phyloP scores from a whole-genome alignment of 78 protist species.

The Dictyostelium firmibasis region DNA sequence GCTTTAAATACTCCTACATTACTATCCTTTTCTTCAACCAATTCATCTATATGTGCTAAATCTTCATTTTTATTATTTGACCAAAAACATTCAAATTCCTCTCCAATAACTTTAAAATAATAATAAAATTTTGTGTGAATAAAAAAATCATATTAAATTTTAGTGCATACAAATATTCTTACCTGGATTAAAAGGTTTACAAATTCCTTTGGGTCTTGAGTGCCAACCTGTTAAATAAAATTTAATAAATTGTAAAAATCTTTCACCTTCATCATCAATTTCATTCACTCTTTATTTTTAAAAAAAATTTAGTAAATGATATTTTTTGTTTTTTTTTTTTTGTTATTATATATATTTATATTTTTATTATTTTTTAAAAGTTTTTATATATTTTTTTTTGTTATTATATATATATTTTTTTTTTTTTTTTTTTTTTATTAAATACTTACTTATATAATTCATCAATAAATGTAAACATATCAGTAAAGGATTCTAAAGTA shows the following conservation, averaged over 20 bases:
- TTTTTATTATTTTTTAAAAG: too few relatives aligned
- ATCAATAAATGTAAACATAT: conserved; percentile 58
- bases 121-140: too few relatives aligned
- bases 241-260: conserved; percentile 67
- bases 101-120: conserved; percentile 37
- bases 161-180: background rate
- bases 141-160: too few relatives aligned
- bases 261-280: conserved; percentile 32
- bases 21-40: background rate
- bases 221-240: conserved; percentile 64
- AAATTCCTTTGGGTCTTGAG: conserved; percentile 70
- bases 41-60: conserved; percentile 8
- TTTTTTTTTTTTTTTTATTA: too few relatives aligned
- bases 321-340: background rate
- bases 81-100: conserved; percentile 54
- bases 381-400: too few relatives aligned
- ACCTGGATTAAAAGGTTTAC: conserved; percentile 82
- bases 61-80: background rate
- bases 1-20: background rate
- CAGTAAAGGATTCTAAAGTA: conserved; percentile 61
- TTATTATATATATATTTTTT: too few relatives aligned
- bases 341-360: background rate
- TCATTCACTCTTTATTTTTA: conserved; percentile 12
- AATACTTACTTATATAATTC: conserved; percentile 59
- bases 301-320: background rate